phyloP scores from a whole-genome alignment of 495 filamentous ascomycete species.

The Ascodesmis nigricans region DNA sequence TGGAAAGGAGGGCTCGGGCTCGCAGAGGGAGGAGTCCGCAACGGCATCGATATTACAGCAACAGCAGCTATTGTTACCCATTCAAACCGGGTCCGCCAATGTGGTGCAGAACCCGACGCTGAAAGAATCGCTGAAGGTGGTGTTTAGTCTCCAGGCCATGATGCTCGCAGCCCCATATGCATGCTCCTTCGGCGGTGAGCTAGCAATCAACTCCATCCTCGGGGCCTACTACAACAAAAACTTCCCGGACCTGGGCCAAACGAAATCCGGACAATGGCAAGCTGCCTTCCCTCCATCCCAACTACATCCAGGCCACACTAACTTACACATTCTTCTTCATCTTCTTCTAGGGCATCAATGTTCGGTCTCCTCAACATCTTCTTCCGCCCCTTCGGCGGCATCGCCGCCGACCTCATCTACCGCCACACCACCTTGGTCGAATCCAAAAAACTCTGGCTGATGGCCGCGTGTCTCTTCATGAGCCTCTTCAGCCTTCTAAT shows the following conservation, averaged over 20 bases:
- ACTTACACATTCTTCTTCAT: no score
- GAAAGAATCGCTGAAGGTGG: slow-evolving; percentile 33
- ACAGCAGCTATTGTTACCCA: no score
- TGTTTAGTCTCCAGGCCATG: slow-evolving; percentile 43
- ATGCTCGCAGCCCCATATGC: slow-evolving; percentile 51
- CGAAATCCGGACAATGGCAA: slow-evolving; percentile 50
- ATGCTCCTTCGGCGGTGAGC: slow-evolving; percentile 69
- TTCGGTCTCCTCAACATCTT: slow-evolving; percentile 73
- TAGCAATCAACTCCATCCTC: slow-evolving; percentile 68
- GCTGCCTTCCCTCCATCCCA: no score
- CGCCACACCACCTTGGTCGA: slow-evolving; percentile 34
- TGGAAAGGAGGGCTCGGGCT: no score
- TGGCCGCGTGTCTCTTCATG: slow-evolving; percentile 37
- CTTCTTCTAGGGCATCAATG: slow-evolving; percentile 37
- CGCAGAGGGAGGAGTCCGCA: no score
- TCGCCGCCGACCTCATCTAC: slow-evolving; percentile 49
- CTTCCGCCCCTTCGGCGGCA: slow-evolving; percentile 52
- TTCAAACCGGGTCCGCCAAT: no score
- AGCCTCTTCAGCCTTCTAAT: slow-evolving; percentile 50
- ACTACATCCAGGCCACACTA: no score
- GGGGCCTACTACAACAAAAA: slow-evolving; percentile 58
- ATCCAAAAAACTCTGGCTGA: slow-evolving; percentile 55
- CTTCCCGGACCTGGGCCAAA: slow-evolving; percentile 54
- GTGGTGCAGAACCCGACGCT: slow-evolving; percentile 43
- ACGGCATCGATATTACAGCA: no score